Evolutionary conservation across 1,284 basidiomycete species (phyloP).

Genomic region (Stereum hirsutum): DNA sequence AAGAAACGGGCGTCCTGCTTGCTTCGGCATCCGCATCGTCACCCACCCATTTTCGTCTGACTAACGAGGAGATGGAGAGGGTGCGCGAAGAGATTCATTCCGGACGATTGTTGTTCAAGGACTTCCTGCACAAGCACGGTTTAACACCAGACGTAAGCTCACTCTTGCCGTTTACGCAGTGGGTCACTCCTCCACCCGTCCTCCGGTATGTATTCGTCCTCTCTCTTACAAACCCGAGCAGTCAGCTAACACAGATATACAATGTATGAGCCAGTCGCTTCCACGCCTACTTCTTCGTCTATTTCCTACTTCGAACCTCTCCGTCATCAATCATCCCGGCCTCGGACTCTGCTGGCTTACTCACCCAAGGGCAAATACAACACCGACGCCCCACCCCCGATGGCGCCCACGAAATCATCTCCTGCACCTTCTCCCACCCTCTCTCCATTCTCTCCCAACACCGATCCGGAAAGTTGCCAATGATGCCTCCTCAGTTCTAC

Average conservation of each 20-base stretch:
- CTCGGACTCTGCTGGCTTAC: no score
- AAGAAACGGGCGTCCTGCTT: conserved; percentile 61
- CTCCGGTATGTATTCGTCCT: conserved; percentile 31
- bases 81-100: conserved; percentile 50
- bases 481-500: conserved; percentile 70
- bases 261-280: conserved; percentile 40
- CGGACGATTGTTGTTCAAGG: conserved; percentile 36
- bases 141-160: conserved; percentile 33
- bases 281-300: conserved; percentile 56
- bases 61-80: conserved; percentile 34
- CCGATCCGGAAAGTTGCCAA: conserved; percentile 35
- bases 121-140: conserved; percentile 39
- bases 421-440: conserved; percentile 53
- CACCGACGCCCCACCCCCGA: conserved; percentile 57
- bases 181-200: conserved; percentile 50
- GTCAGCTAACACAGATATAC: neutral
- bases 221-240: neutral
- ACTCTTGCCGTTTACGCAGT: conserved; percentile 58
- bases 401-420: conserved; percentile 59
- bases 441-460: conserved; percentile 40
- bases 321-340: conserved; percentile 28
- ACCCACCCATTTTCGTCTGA: conserved; percentile 13
- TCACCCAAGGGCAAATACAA: conserved; percentile 41
- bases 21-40: conserved; percentile 38
- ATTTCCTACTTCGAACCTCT: conserved; percentile 45